phyloP scores from a whole-genome alignment of 75 land plant species.

The Pinus taeda region DNA sequence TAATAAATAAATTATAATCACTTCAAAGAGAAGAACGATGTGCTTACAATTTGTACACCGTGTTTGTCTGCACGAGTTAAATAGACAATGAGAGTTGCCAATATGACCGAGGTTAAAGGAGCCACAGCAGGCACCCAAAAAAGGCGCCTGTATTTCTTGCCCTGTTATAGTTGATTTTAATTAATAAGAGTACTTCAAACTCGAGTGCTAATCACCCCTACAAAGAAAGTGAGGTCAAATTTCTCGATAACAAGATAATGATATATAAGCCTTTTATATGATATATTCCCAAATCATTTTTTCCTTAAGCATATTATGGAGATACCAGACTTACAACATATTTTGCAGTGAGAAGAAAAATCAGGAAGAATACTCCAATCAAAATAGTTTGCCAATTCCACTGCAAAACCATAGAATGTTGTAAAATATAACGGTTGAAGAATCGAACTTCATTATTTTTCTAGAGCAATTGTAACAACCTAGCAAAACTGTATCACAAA shows the following conservation, averaged over 20 bases:
- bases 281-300: neutral
- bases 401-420: slow-evolving; percentile 21
- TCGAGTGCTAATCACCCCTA: neutral
- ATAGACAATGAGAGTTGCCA: slow-evolving; percentile 54
- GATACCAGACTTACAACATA: slow-evolving; percentile 33
- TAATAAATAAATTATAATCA: no score
- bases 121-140: slow-evolving; percentile 57
- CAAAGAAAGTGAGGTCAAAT: neutral
- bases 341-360: slow-evolving; percentile 40
- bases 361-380: slow-evolving; percentile 36
- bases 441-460: slow-evolving; percentile 11
- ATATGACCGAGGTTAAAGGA: slow-evolving; percentile 42
- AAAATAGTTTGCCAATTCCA: slow-evolving; percentile 67
- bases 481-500: slow-evolving; percentile 57
- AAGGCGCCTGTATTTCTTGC: slow-evolving; percentile 30
- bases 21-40: no score
- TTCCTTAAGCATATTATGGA: neutral
- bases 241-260: neutral
- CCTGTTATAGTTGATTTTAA: slow-evolving; percentile 15
- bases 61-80: slow-evolving; percentile 54
- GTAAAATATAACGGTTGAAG: neutral
- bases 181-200: no score
- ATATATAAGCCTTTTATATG: neutral
- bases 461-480: slow-evolving; percentile 57
- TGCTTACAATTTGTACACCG: slow-evolving; percentile 49